These are phyloP conservation scores for Suhomyces kilbournensis DNA, from an alignment of 805 yeast genomes.

Conservation along the genomic window DNA sequence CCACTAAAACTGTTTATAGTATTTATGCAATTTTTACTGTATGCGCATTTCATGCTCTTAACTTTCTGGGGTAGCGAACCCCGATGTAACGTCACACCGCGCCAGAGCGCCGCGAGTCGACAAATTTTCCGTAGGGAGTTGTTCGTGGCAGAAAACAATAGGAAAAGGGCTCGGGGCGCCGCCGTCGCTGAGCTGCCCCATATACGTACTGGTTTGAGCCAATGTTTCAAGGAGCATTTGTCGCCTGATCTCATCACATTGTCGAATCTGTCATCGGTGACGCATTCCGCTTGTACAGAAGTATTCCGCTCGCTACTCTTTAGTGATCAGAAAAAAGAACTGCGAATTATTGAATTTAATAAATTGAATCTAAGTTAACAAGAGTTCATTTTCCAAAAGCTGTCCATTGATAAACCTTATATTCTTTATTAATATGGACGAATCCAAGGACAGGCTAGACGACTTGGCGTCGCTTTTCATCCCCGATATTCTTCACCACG, in stretches of 20 bases:
- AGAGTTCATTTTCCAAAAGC: neutral
- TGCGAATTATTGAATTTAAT: neutral
- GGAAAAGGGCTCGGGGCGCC: neutral
- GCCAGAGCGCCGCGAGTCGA: neutral
- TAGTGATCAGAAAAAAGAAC: neutral
- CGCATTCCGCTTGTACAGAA: neutral
- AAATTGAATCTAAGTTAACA: neutral
- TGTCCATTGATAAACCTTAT: neutral
- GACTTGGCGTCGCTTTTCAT: slow-evolving; percentile 42
- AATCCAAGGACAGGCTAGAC: slow-evolving; percentile 26
- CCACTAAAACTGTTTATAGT: no score
- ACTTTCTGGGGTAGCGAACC: neutral
- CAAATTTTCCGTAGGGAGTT: neutral
- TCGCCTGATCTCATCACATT: neutral
- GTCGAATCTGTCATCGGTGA: neutral
- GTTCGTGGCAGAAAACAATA: neutral
- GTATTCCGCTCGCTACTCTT: neutral
- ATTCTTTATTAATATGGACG: slow-evolving; percentile 4
- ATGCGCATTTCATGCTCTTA: neutral
- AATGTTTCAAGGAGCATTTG: neutral
- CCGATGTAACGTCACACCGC: neutral
- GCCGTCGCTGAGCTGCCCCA: neutral
- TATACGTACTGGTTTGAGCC: neutral
- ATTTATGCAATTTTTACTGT: no score
- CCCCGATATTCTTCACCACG: slow-evolving; percentile 35